phyloP scores from a whole-genome alignment of 2,329 filamentous ascomycete species.

The Aspergillus hortae region DNA sequence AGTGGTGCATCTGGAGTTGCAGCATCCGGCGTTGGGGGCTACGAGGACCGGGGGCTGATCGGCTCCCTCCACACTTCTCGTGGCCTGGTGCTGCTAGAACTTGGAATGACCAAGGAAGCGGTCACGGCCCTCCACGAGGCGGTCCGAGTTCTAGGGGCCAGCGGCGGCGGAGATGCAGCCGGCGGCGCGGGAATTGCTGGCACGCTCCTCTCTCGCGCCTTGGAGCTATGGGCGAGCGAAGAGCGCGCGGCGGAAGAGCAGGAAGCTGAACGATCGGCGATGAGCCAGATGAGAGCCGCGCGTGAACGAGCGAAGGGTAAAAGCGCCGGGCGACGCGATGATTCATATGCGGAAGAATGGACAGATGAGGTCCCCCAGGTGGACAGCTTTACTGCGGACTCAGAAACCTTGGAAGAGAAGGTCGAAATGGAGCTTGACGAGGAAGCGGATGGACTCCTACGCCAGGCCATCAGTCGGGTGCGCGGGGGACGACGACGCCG shows the following conservation, averaged over 20 bases:
- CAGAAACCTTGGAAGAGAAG: conserved; percentile 27
- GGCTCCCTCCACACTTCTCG: conserved; percentile 52
- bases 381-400: conserved; percentile 10
- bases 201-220: conserved; percentile 42
- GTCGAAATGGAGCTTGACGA: conserved; percentile 42
- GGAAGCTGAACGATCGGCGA: conserved; percentile 11
- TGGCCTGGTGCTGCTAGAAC: conserved; percentile 77
- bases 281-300: conserved; percentile 16
- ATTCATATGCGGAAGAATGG: conserved; percentile 26
- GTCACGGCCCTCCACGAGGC: conserved; percentile 76
- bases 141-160: conserved; percentile 44
- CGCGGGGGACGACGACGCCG: conserved; percentile 20
- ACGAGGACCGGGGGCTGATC: conserved; percentile 45
- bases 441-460: conserved; percentile 41
- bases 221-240: conserved; percentile 43
- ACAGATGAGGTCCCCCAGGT: conserved; percentile 35
- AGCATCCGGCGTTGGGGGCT: conserved; percentile 42
- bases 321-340: conserved; percentile 19
- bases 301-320: conserved; percentile 30
- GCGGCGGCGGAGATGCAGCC: conserved; percentile 45
- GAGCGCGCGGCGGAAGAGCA: conserved; percentile 14
- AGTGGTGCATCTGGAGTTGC: conserved; percentile 33
- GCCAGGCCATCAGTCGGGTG: conserved; percentile 35
- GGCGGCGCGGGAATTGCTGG: conserved; percentile 46
- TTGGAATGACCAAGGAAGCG: conserved; percentile 70